phyloP scores from a whole-genome alignment of 805 yeast species.

The Candida ficus region DNA sequence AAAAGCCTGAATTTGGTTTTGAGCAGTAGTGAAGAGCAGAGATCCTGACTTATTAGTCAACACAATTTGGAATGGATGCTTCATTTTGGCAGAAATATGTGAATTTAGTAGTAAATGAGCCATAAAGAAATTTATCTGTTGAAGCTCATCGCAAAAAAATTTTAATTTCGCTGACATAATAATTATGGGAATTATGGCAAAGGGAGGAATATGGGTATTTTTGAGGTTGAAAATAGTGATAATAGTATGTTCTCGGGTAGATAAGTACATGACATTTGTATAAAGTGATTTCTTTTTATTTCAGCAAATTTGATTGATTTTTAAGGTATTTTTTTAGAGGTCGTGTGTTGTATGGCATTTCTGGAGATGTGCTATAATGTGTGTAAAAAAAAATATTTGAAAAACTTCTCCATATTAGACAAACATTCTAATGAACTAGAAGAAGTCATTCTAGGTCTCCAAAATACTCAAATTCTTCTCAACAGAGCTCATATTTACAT shows the following conservation, averaged over 20 bases:
- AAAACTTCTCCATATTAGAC: not conserved
- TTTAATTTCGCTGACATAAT: slow-evolving; percentile 3
- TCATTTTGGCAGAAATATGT: no score
- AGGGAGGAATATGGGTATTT: no score
- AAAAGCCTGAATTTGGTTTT: slow-evolving; percentile 55
- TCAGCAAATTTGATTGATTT: not conserved
- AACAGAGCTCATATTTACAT: no score
- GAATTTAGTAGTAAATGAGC: no score
- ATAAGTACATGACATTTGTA: no score
- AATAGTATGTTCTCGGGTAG: not conserved
- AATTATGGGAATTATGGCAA: no score
- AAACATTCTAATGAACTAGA: not conserved
- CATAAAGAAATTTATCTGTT: not conserved
- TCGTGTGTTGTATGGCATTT: no score
- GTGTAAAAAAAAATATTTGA: not conserved
- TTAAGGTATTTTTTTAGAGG: not conserved
- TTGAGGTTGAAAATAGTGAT: not conserved
- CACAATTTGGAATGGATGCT: slow-evolving; percentile 67
- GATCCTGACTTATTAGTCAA: slow-evolving; percentile 39
- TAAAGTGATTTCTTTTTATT: no score
- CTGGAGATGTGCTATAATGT: no score
- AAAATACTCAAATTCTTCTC: no score
- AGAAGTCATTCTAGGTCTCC: not conserved
- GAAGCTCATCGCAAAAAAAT: slow-evolving; percentile 7
- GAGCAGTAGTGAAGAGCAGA: slow-evolving; percentile 49